A percentile compares a stretch with the other conserved stretches of the same genome.
Conservation (phyloP, 495 filamentous ascomycete genomes). For the Podospora fimiseda region DNA sequence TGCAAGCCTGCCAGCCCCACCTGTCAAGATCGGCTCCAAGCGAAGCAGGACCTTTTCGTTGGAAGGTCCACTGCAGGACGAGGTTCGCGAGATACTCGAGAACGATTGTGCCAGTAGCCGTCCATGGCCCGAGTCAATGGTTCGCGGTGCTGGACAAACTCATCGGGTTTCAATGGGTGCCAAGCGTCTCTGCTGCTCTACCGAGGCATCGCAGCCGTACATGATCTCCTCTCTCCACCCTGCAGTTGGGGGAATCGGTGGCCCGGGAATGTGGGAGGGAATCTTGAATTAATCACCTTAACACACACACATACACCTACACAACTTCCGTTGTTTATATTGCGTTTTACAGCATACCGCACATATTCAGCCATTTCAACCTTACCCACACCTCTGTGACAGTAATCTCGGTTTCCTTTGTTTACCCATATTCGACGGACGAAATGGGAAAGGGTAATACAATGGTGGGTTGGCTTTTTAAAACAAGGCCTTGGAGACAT, state of each 20-base stretch:
- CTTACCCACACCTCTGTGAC: slow-evolving; percentile 22
- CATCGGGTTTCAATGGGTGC: slow-evolving; percentile 39
- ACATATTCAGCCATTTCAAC: slow-evolving; percentile 17
- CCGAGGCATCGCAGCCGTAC: slow-evolving; percentile 31
- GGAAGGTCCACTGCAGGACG: slow-evolving; percentile 60
- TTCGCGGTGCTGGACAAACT: slow-evolving; percentile 16
- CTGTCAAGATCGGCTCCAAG: slow-evolving; percentile 44
- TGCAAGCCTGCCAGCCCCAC: slow-evolving; percentile 29
- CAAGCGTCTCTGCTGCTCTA: slow-evolving; percentile 57
- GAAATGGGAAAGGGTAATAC: slow-evolving; percentile 11
- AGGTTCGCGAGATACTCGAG: slow-evolving; percentile 59
- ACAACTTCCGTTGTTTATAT: slow-evolving; percentile 12
- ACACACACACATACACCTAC: not conserved
- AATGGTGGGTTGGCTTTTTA: slow-evolving; percentile 16
- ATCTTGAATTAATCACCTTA: slow-evolving; percentile 37
- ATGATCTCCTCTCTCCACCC: slow-evolving; percentile 33
- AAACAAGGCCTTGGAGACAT: slow-evolving; percentile 24
- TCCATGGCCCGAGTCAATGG: slow-evolving; percentile 34
- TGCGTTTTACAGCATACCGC: slow-evolving; percentile 10
- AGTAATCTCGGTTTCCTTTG: slow-evolving; percentile 27
- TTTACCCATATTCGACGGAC: slow-evolving; percentile 6
- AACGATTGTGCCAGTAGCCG: slow-evolving; percentile 19
- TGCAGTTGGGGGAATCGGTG: slow-evolving; percentile 36
- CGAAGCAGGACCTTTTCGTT: slow-evolving; percentile 64
- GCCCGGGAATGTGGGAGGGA: slow-evolving; percentile 56